A percentile compares a stretch with the other conserved stretches of the same genome.
Evolutionary conservation across 2,329 filamentous ascomycete genomes (phyloP).

Genomic region (Capronia coronata): DNA sequence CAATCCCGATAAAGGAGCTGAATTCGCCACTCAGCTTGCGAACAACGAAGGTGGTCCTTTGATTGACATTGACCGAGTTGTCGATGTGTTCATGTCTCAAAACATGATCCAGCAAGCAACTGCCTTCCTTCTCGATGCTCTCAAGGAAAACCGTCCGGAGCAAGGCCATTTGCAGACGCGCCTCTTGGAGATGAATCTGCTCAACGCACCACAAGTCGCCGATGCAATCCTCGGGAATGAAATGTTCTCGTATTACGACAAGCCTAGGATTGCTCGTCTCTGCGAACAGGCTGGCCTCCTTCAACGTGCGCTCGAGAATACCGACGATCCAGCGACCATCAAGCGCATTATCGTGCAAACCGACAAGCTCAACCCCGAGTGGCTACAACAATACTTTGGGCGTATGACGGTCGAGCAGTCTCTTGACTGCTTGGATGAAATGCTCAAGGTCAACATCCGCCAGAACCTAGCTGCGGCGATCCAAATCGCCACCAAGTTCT

Average conservation of each 20-base stretch:
- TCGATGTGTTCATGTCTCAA: conserved; percentile 97
- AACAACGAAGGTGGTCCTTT: conserved; percentile 82
- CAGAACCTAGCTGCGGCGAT: conserved; percentile 94
- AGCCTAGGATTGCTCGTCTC: conserved; percentile 74
- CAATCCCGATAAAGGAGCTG: conserved; percentile 87
- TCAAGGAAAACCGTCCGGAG: conserved; percentile 91
- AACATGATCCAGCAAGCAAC: conserved; percentile 97
- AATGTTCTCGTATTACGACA: conserved; percentile 98
- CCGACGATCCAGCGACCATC: conserved; percentile 80
- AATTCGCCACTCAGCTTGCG: conserved; percentile 87
- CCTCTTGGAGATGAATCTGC: conserved; percentile 93
- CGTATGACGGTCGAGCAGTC: conserved; percentile 93
- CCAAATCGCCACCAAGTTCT: conserved; percentile 95
- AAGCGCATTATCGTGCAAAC: conserved; percentile 82
- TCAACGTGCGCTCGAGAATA: conserved; percentile 86
- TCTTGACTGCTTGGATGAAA: conserved; percentile 86
- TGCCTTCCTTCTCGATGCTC: conserved; percentile 90
- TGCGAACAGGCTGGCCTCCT: conserved; percentile 88
- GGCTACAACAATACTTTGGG: conserved; percentile 87
- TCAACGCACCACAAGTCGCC: conserved; percentile 93
- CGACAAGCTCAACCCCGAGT: conserved; percentile 83
- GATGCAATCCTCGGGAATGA: conserved; percentile 97
- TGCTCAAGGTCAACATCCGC: conserved; percentile 94
- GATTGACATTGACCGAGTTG: conserved; percentile 87
- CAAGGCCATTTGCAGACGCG: conserved; percentile 91